Conservation (phyloP, 169 alveolate genomes). For the Eimeria necatrix region DNA sequence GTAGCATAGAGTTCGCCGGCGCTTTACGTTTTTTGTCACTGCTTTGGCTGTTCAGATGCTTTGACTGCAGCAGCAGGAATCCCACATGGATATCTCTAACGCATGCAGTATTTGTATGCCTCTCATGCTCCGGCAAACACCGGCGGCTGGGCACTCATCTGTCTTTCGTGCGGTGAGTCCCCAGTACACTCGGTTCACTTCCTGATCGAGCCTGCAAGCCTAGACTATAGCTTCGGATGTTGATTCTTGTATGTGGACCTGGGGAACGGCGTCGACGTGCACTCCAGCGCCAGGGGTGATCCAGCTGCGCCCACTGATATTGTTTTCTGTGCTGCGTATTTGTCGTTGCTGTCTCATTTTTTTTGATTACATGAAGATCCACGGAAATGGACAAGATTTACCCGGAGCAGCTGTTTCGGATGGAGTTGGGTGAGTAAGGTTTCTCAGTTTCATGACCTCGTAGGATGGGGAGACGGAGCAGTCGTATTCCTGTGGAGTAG, state of each 20-base stretch:
- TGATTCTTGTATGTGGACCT: no score
- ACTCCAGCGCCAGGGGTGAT: no score
- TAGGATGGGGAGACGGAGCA: no score
- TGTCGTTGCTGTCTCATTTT: no score
- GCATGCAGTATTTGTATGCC: conserved; percentile 96
- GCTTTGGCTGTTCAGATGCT: conserved; percentile 87
- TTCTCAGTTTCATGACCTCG: not conserved
- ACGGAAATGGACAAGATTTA: conserved; percentile 94
- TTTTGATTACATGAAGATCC: conserved; percentile 81
- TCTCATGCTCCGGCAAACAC: conserved; percentile 97
- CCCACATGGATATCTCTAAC: conserved; percentile 98
- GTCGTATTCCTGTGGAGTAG: no score
- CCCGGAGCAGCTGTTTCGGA: conserved; percentile 90
- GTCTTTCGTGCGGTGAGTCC: conserved; percentile 92
- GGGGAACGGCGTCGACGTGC: no score
- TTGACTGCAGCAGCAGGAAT: conserved; percentile 96
- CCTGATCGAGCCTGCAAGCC: no score
- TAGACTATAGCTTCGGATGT: no score
- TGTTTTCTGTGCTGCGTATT: not conserved
- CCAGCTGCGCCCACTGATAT: no score
- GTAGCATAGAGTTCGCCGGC: no score
- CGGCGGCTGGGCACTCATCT: conserved; percentile 97
- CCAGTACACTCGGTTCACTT: no score
- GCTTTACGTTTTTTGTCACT: no score
- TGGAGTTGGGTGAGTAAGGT: conserved; percentile 85